Evolutionary conservation across 2,329 filamentous ascomycete genomes (phyloP).

Genomic region (Pseudogymnoascus destructans): DNA sequence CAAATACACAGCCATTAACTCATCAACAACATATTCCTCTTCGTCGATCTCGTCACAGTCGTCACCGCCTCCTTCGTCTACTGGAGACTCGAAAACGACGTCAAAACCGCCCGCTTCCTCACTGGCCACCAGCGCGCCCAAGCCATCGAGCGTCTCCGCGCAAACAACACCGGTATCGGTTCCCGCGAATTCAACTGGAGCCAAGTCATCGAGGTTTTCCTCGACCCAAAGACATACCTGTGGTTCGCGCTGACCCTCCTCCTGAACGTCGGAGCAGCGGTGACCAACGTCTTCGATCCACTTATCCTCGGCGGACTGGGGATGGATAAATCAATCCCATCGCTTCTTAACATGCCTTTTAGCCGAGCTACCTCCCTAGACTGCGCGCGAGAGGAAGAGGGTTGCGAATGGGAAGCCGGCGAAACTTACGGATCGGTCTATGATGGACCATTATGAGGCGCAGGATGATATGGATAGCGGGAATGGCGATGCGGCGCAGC

Average conservation of each 20-base stretch:
- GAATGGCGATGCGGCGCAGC: conserved; percentile 33
- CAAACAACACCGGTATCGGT: conserved; percentile 64
- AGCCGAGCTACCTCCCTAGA: conserved; percentile 48
- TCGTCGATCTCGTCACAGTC: conserved; percentile 49
- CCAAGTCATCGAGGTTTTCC: conserved; percentile 42
- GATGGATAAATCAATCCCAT: conserved; percentile 43
- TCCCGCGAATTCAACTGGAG: conserved; percentile 55
- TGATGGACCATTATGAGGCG: conserved; percentile 38
- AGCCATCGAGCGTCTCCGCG: conserved; percentile 56
- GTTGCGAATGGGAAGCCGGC: conserved; percentile 48
- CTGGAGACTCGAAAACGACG: conserved; percentile 45
- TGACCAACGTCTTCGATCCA: conserved; percentile 52
- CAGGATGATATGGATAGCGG: conserved; percentile 24
- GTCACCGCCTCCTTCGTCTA: conserved; percentile 44
- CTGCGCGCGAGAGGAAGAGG: conserved; percentile 37
- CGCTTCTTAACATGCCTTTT: conserved; percentile 54
- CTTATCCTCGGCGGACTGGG: conserved; percentile 48
- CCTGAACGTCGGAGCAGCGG: conserved; percentile 50
- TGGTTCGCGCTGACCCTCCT: conserved; percentile 48
- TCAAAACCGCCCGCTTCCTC: conserved; percentile 37
- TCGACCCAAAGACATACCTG: conserved; percentile 42
- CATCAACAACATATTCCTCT: conserved; percentile 53
- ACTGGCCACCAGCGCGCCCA: conserved; percentile 52
- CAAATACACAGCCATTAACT: conserved; percentile 31
- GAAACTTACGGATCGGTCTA: conserved; percentile 45